Percentiles rank a stretch among this genome's conserved stretches.
Evolutionary conservation across 257 asterid genomes (phyloP).

Genomic region (Plantago elongata): DNA sequence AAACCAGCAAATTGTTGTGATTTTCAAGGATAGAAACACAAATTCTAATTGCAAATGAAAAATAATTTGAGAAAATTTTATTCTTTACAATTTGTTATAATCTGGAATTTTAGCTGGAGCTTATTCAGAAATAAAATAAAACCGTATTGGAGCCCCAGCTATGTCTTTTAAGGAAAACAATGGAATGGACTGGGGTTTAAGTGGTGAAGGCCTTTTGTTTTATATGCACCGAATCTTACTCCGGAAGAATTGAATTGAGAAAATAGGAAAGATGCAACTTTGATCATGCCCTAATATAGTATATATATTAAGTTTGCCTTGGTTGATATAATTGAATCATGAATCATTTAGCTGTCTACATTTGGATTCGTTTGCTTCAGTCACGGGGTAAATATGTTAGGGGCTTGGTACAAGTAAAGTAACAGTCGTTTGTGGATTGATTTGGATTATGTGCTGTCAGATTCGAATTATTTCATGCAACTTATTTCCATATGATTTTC

Average conservation of each 20-base stretch:
- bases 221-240: neutral
- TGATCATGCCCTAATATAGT: too few species aligned
- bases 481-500: constrained; percentile 6
- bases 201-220: neutral
- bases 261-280: neutral
- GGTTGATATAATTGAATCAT: neutral
- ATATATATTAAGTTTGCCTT: neutral
- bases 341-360: neutral
- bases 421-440: constrained; percentile 2
- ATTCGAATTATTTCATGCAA: constrained; percentile 7
- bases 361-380: neutral
- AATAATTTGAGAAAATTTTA: neutral
- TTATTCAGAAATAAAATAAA: neutral
- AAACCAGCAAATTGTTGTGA: too few species aligned
- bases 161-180: neutral
- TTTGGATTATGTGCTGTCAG: constrained; percentile 1
- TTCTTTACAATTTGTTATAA: neutral
- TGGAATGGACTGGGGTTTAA: neutral
- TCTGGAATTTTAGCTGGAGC: neutral
- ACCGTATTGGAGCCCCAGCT: neutral
- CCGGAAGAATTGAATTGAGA: neutral
- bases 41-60: too few species aligned
- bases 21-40: too few species aligned
- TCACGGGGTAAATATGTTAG: constrained; percentile 11
- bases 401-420: constrained; percentile 9